Conservation (phyloP, 2,329 filamentous ascomycete species). For the Arthrinium puccinioides region DNA sequence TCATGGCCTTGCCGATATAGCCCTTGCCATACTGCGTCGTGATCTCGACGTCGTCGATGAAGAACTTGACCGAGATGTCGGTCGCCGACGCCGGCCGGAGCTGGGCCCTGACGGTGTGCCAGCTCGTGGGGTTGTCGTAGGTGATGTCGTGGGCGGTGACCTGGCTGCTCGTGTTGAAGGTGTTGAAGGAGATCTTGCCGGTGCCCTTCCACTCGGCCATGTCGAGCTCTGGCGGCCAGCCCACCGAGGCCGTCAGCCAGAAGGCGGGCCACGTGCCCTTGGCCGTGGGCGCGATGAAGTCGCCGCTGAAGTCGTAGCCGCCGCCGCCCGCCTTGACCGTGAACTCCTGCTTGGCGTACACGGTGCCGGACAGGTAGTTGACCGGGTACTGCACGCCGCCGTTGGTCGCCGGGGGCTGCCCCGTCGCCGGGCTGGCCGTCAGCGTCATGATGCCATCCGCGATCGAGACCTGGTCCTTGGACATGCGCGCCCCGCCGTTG, state of each 20-base stretch:
- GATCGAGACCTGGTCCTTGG: constrained; percentile 35
- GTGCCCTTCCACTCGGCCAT: constrained; percentile 56
- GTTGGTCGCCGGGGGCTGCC: constrained; percentile 28
- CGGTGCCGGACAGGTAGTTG: constrained; percentile 37
- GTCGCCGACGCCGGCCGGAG: constrained; percentile 42
- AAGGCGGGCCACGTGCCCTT: constrained; percentile 51
- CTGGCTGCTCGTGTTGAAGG: constrained; percentile 30
- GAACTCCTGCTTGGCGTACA: constrained; percentile 33
- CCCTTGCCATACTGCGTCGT: constrained; percentile 42
- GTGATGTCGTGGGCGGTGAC: constrained; percentile 38
- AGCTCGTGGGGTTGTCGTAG: constrained; percentile 33
- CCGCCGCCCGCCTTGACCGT: constrained; percentile 26
- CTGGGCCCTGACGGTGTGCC: constrained; percentile 43
- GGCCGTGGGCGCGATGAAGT: constrained; percentile 27
- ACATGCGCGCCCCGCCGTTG: constrained; percentile 51
- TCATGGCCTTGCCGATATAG: constrained; percentile 40
- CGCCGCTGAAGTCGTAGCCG: constrained; percentile 30
- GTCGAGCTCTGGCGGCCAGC: constrained; percentile 54
- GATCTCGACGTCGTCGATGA: constrained; percentile 40
- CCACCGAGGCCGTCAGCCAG: constrained; percentile 46
- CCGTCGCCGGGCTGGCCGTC: constrained; percentile 35
- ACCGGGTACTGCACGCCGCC: constrained; percentile 35
- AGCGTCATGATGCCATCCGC: constrained; percentile 34
- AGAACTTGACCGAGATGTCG: constrained; percentile 47
- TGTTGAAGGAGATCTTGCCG: constrained; percentile 49